A percentile compares a stretch with the other conserved stretches of the same genome.
phyloP scores from a whole-genome alignment of 495 filamentous ascomycete species.

The Aspergillus funiculosus region DNA sequence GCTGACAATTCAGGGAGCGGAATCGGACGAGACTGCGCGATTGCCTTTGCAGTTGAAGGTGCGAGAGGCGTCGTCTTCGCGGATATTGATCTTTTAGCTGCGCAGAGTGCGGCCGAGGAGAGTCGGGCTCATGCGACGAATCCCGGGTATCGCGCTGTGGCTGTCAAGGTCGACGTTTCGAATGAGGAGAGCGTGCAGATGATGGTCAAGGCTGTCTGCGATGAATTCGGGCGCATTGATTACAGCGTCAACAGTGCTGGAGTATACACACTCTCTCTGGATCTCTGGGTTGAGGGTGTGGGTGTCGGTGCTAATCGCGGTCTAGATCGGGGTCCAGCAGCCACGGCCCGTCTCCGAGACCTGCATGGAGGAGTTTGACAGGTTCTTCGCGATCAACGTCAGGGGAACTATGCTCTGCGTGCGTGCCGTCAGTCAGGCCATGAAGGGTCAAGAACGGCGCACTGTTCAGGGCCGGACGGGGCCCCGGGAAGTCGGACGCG shows the following conservation, averaged over 20 bases:
- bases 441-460: conserved; percentile 13
- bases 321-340: neutral
- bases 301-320: too few relatives aligned
- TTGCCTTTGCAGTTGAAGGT: neutral
- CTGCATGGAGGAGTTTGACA: neutral
- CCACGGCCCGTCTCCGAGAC: neutral
- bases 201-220: neutral
- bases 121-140: conserved; percentile 23
- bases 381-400: conserved; percentile 18
- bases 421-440: conserved; percentile 10
- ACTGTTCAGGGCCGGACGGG: neutral
- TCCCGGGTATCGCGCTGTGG: conserved; percentile 14
- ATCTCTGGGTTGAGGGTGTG: neutral
- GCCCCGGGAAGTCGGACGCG: conserved; percentile 18
- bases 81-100: conserved; percentile 16
- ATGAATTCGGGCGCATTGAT: conserved; percentile 27
- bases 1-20: conserved; percentile 9
- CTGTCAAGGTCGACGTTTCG: conserved; percentile 22
- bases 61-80: conserved; percentile 20
- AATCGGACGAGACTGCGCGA: neutral
- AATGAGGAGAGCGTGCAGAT: conserved; percentile 18
- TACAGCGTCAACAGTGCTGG: conserved; percentile 31
- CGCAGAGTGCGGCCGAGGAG: conserved; percentile 13
- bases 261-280: conserved; percentile 9
- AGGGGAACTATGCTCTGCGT: conserved; percentile 15